Evolutionary conservation across 2,329 filamentous ascomycete species (phyloP), one percentile per base, ranked within the genome.

Genomic region (Colletotrichum limetticola): DNA sequence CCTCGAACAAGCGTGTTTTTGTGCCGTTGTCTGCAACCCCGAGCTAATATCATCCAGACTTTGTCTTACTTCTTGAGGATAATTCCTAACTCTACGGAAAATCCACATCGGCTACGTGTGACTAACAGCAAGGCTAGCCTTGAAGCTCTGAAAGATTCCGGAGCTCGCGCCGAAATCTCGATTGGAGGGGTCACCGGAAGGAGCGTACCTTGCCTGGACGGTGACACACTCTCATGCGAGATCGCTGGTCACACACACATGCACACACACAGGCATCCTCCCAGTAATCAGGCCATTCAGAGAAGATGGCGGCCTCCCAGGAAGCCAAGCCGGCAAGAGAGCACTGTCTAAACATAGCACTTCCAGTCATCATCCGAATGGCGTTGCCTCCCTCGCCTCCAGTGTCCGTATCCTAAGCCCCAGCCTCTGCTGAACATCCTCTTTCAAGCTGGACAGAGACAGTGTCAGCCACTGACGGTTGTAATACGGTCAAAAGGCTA

Each of bases 141-240:
- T 1, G 1, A 49, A 49, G 8, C 19, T 11, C 42, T 22, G 1
- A 19, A 11, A 49, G 42, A 19, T 49, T 3, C n/a, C 42, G 42
- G 42, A 49, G 42, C 42, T n/a, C 19, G 19, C 19, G 42, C 42
- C 19, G 19, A 49, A 2, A 9, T n/a, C 42, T 49, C 19, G 8
- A 9, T 6, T n/a, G 24, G 32, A 52, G 19, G 9, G 24, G 1
- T 28, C n/a, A 12, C 28, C n/a, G 16, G 14, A 32, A 60, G 22
- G 30, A 61, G 19, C 8, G 30, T 58, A 11, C 53, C 49, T 49
- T 58, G 30, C 32, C 19, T 58, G 30, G 4, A 6, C 16, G 19
- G 35, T n/a, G 32, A n/a, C 52, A 69, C 52, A 60, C 30, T 58
- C 49, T 58, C 55, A 2, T 42, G 67, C 67, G 64, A 66, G 67